Conservation (phyloP, 2,329 filamentous ascomycete species). For the Diaporthe destruens region DNA sequence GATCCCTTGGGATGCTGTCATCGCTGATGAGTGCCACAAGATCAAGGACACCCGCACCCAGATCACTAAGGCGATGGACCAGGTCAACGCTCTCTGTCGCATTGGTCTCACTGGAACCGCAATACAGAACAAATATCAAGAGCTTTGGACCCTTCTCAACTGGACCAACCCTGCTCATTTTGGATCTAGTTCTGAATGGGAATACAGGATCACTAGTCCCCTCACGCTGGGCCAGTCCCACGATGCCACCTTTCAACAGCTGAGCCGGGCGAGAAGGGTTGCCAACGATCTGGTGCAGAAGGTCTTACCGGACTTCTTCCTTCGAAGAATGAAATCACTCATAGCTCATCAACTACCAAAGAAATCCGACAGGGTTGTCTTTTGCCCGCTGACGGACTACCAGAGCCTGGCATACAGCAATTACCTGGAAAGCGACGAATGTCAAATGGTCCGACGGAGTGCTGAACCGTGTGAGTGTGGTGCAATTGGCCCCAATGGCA, state of each 20-base stretch:
- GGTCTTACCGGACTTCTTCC: slow-evolving; percentile 88
- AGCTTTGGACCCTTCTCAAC: slow-evolving; percentile 95
- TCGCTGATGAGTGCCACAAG: slow-evolving; percentile 93
- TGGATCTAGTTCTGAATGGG: slow-evolving; percentile 79
- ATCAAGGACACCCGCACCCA: slow-evolving; percentile 85
- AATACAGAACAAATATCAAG: slow-evolving; percentile 98
- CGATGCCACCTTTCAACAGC: slow-evolving; percentile 85
- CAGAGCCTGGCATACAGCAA: slow-evolving; percentile 88
- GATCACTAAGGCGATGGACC: slow-evolving; percentile 87
- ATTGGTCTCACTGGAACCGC: slow-evolving; percentile 95
- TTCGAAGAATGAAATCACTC: slow-evolving; percentile 91
- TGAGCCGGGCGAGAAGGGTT: slow-evolving; percentile 83
- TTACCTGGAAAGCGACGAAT: slow-evolving; percentile 79
- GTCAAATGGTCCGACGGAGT: slow-evolving; percentile 76
- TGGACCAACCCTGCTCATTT: slow-evolving; percentile 91
- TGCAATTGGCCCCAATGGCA: slow-evolving; percentile 55
- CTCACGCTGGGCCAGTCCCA: slow-evolving; percentile 92
- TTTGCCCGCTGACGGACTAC: slow-evolving; percentile 87
- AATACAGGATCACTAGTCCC: slow-evolving; percentile 80
- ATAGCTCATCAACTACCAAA: slow-evolving; percentile 94
- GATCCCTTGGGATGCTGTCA: slow-evolving; percentile 91
- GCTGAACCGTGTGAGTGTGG: slow-evolving; percentile 78
- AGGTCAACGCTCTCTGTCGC: slow-evolving; percentile 90
- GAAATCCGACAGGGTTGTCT: slow-evolving; percentile 94
- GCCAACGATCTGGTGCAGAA: slow-evolving; percentile 89